Conservation (phyloP, 2,329 filamentous ascomycete genomes). For the Dactylonectria estremocensis region DNA sequence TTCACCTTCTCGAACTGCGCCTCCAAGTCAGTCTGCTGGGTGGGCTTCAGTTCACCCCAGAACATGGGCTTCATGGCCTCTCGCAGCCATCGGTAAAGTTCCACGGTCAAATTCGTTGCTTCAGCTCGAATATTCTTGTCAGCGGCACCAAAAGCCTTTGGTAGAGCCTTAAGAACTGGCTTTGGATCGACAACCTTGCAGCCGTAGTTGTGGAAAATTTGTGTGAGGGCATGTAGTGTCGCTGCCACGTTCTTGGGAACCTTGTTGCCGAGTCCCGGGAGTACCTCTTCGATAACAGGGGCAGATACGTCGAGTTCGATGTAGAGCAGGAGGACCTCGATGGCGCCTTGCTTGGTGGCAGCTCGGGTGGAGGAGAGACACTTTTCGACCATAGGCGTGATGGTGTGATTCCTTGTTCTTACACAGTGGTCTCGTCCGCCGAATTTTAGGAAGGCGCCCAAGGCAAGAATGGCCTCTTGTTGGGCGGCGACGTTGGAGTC, state of each 20-base stretch:
- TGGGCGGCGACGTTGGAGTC: conserved; percentile 98
- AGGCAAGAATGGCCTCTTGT: conserved; percentile 88
- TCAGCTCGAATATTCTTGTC: conserved; percentile 99
- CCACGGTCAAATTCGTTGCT: conserved; percentile 90
- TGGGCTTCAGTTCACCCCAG: conserved; percentile 94
- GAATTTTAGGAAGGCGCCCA: conserved; percentile 94
- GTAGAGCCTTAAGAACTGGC: conserved; percentile 87
- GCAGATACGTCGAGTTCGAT: conserved; percentile 90
- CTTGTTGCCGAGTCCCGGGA: conserved; percentile 88
- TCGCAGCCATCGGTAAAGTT: conserved; percentile 96
- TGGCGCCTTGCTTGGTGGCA: conserved; percentile 87
- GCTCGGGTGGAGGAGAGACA: conserved; percentile 89
- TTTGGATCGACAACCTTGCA: conserved; percentile 96
- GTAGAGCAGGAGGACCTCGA: conserved; percentile 90
- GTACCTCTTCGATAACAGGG: conserved; percentile 90
- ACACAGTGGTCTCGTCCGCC: conserved; percentile 85
- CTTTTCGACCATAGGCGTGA: conserved; percentile 90
- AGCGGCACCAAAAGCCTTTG: conserved; percentile 94
- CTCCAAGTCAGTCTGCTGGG: conserved; percentile 94
- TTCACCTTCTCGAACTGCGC: conserved; percentile 95
- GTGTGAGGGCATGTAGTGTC: conserved; percentile 81
- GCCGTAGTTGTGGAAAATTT: conserved; percentile 93
- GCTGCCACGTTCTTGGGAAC: conserved; percentile 87
- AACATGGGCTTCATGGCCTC: conserved; percentile 99
- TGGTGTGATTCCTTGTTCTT: conserved; percentile 82